Base-by-base conservation (phyloP, 2,329 filamentous ascomycete species). In the Ophiostoma fasciatum region DNA sequence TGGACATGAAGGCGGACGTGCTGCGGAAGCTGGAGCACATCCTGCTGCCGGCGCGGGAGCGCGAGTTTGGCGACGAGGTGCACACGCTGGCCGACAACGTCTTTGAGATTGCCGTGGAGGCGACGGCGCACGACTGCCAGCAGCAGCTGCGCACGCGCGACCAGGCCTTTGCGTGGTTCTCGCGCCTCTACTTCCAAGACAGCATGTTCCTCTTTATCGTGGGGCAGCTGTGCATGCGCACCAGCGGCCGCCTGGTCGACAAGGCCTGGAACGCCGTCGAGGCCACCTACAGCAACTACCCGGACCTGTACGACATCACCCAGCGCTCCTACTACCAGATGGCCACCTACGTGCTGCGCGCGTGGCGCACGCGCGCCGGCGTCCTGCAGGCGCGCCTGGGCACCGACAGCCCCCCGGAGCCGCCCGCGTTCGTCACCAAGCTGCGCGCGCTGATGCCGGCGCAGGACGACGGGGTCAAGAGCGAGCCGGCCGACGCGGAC, bases 161-260 rank as follows among this genome's bases (percentile, higher is more conserved):
- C 18, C 57, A 55, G 1, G 64, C 65, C 2, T 74, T 72, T 47
- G 46, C 66, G 10, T 75, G 71, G 71, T 72, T 66, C 44, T 56
- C 63, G 48, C 61, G 62, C 40, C 52, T 57, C 18, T 63, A 71
- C 45, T 71, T 74, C 49, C 68, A 73, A 45, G 51, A 66, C 32
- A 70, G 71, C 37, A 54, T 73, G 18, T 67, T 74, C 41, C 55
- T 64, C 26, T 71, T 69, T 47, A 59, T 72, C 49, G 62, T 64
- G 0, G 66, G 66, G 5, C 66, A 72, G 46, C 59, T 75, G 11
- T 63, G 59, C 42, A 57, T 61, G 22, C 63, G 65, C 26, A 60
- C 58, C 1, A 56, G 56, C 2, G 70, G 71, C 8, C 51, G 48
- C 4, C 53, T 74, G 9, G 62, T 70, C 8, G 68, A 73, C 30